Percentiles rank a stretch among this genome's conserved stretches.
Evolutionary conservation across 1,284 basidiomycete species (phyloP).

Genomic region (Naganishia sp.): DNA sequence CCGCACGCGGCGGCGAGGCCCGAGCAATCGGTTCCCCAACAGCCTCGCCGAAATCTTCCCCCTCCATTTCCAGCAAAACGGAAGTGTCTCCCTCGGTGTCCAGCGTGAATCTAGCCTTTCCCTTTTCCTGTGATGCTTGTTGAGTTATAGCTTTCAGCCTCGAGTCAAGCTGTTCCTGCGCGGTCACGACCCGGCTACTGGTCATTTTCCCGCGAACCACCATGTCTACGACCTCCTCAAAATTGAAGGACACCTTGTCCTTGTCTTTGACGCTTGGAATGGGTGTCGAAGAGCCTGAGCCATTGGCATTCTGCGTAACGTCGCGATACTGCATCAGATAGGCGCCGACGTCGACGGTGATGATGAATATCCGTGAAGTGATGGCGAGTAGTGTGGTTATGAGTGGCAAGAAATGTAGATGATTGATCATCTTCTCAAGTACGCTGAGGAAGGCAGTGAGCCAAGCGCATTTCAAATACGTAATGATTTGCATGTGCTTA

Average conservation of each 20-base stretch:
- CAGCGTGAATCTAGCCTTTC: not conserved
- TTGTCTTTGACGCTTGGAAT: constrained; percentile 2
- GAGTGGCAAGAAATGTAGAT: constrained; percentile 33
- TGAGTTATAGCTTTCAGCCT: not conserved
- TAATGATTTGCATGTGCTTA: not conserved
- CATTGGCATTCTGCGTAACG: not conserved
- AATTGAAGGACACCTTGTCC: constrained; percentile 8
- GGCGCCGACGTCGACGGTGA: constrained; percentile 22
- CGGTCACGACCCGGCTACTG: not conserved
- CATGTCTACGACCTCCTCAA: constrained; percentile 14
- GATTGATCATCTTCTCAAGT: constrained; percentile 31
- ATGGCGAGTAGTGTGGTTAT: constrained; percentile 30
- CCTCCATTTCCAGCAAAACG: constrained; percentile 1
- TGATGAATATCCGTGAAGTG: constrained; percentile 28
- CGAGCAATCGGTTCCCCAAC: not conserved
- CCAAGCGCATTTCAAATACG: not conserved
- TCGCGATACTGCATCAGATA: constrained; percentile 19
- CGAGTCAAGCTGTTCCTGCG: constrained; percentile 4
- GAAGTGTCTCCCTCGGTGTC: no score
- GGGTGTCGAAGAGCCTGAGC: not conserved
- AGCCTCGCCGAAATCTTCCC: constrained; percentile 25
- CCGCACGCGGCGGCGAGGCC: not conserved
- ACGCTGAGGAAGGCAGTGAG: not conserved
- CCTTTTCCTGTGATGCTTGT: not conserved
- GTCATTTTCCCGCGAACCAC: constrained; percentile 6